These are phyloP conservation scores for Citrullus colocynthis DNA, from an alignment of 306 rosid species.

Conservation along the genomic window DNA sequence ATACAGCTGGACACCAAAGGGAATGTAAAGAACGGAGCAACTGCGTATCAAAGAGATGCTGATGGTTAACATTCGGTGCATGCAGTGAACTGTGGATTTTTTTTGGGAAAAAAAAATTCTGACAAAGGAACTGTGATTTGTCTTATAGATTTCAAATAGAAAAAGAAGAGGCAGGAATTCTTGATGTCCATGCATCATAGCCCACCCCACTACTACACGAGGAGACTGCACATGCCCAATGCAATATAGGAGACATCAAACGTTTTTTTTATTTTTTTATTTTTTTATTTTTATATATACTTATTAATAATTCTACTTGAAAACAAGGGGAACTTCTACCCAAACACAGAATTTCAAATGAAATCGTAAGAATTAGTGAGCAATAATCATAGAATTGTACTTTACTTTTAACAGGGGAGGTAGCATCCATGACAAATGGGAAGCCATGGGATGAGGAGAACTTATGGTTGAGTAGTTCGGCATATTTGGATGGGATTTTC, in stretches of 20 bases:
- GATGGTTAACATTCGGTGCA: background rate
- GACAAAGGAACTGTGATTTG: background rate
- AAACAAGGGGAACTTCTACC: background rate
- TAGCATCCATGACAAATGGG: constrained; percentile 92
- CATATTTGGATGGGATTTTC: constrained; percentile 43
- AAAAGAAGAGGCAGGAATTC: background rate
- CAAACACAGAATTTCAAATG: background rate
- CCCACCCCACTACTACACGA: background rate
- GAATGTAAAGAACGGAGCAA: constrained; percentile 73
- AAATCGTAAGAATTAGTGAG: background rate
- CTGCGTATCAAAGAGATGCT: constrained; percentile 34
- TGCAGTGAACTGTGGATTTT: background rate
- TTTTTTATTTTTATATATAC: too few relatives aligned
- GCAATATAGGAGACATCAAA: background rate
- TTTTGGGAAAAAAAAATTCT: background rate
- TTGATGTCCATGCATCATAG: background rate
- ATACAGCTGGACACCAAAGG: constrained; percentile 79
- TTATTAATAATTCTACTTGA: background rate
- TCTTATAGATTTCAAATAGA: background rate
- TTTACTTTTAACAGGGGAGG: constrained; percentile 81
- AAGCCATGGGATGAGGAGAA: constrained; percentile 73
- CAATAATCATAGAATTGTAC: background rate
- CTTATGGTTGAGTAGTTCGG: constrained; percentile 38
- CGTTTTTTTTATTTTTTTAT: background rate
- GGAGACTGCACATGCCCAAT: background rate